Conservation (phyloP, 2,329 filamentous ascomycete species). For the Epichloe amarillans region DNA sequence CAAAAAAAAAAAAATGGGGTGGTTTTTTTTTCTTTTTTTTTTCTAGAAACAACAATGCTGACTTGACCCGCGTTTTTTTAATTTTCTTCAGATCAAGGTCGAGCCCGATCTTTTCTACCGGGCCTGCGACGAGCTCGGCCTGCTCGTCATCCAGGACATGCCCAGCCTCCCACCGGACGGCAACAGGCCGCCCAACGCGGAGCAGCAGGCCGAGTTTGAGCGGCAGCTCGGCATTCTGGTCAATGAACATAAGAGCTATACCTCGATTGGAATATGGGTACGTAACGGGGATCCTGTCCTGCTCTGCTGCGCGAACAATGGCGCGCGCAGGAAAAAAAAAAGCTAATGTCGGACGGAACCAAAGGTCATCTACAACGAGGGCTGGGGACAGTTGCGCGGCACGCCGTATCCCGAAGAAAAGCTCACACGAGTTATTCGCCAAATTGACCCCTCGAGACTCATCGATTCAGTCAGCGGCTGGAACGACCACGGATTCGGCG, state of each 20-base stretch:
- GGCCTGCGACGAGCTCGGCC: constrained; percentile 51
- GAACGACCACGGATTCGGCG: constrained; percentile 54
- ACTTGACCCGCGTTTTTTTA: not conserved
- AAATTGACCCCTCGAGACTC: constrained; percentile 49
- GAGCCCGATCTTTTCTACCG: constrained; percentile 55
- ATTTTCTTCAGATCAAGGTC: constrained; percentile 41
- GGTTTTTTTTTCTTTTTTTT: too few relatives aligned
- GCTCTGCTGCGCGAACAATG: not conserved
- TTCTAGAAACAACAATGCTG: not conserved
- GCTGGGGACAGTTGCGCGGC: constrained; percentile 48
- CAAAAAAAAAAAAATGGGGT: too few relatives aligned
- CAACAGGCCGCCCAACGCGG: constrained; percentile 23
- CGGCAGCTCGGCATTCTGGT: constrained; percentile 49
- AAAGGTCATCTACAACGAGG: constrained; percentile 57
- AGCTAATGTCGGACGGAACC: not conserved
- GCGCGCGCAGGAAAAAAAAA: not conserved
- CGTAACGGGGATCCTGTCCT: constrained; percentile 5
- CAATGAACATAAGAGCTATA: constrained; percentile 49
- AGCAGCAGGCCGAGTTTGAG: constrained; percentile 49
- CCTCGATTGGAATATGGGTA: constrained; percentile 53
- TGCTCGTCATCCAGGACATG: constrained; percentile 62
- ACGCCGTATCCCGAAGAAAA: constrained; percentile 39
- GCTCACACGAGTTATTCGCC: constrained; percentile 39
- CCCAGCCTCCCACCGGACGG: constrained; percentile 35
- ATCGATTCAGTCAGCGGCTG: constrained; percentile 52